A percentile compares a stretch with the other conserved stretches of the same genome.
Conservation (phyloP, 2,329 filamentous ascomycete genomes). For the Ceratocystis harringtonii region DNA sequence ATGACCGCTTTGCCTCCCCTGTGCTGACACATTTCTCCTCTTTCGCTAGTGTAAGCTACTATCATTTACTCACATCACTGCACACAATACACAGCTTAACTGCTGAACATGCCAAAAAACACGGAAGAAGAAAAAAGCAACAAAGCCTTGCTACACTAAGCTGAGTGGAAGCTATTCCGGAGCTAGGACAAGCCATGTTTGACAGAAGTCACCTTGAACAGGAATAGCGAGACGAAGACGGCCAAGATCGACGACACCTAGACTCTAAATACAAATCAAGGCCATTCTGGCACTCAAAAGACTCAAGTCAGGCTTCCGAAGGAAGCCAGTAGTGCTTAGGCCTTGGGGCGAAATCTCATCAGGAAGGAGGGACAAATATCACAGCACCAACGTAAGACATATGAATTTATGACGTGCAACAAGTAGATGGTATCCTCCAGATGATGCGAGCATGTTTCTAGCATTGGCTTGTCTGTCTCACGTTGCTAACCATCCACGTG, state of each 20-base stretch:
- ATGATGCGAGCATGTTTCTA: background rate
- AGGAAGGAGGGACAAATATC: background rate
- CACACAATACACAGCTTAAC: no score
- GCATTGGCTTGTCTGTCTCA: background rate
- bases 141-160: background rate
- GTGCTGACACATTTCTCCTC: no score
- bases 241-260: background rate
- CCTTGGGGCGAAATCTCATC: no score
- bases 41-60: no score
- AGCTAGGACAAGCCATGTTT: conserved; percentile 1
- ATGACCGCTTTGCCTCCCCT: no score
- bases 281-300: no score
- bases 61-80: no score
- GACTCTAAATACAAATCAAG: background rate
- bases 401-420: background rate
- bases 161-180: background rate
- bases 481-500: background rate
- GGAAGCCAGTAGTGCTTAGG: no score
- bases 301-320: no score
- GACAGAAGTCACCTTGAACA: background rate
- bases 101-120: background rate
- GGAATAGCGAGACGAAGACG: background rate
- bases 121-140: background rate
- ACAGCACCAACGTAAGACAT: background rate
- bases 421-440: background rate